These are phyloP conservation scores for Mychonastes homosphaera DNA, from an alignment of 139 green algal genomes.

Conservation along the genomic window DNA sequence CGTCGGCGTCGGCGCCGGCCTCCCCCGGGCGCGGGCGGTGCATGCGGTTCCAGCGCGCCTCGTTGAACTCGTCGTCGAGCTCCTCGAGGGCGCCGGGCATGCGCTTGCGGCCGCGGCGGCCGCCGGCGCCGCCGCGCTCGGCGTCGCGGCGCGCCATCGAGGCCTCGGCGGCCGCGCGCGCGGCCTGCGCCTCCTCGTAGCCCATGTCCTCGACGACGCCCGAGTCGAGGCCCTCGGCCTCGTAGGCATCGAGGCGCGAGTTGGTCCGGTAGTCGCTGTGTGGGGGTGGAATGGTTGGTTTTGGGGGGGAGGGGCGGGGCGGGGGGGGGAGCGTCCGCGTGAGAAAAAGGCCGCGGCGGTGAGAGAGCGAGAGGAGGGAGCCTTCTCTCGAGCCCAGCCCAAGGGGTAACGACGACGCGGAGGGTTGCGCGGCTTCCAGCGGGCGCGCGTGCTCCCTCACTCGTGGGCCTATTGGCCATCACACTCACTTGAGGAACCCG, in stretches of 20 bases:
- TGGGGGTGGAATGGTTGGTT: neutral
- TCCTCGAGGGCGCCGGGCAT: slow-evolving; percentile 44
- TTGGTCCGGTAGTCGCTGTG: slow-evolving; percentile 88
- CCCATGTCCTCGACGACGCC: slow-evolving; percentile 22
- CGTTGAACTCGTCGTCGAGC: neutral
- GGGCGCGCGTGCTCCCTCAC: neutral
- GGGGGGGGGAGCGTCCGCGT: neutral
- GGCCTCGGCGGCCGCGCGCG: slow-evolving; percentile 58
- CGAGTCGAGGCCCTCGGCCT: slow-evolving; percentile 70
- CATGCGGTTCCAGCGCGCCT: neutral
- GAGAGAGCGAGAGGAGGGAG: neutral
- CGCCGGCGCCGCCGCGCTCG: slow-evolving; percentile 18
- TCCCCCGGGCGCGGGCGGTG: neutral
- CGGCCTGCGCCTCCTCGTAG: slow-evolving; percentile 44
- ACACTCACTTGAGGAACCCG: slow-evolving; percentile 57
- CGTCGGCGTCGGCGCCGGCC: neutral
- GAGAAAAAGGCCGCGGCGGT: neutral
- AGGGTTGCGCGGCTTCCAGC: neutral
- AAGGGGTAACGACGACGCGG: neutral
- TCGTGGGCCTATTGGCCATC: neutral
- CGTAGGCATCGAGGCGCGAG: slow-evolving; percentile 78
- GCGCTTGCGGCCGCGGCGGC: slow-evolving; percentile 21
- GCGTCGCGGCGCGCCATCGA: slow-evolving; percentile 55
- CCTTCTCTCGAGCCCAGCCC: neutral
- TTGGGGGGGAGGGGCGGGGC: neutral